Evolutionary conservation across 2,329 filamentous ascomycete species (phyloP), one percentile per base, ranked within the genome.

Genomic region (Fusarium sulawesiense): DNA sequence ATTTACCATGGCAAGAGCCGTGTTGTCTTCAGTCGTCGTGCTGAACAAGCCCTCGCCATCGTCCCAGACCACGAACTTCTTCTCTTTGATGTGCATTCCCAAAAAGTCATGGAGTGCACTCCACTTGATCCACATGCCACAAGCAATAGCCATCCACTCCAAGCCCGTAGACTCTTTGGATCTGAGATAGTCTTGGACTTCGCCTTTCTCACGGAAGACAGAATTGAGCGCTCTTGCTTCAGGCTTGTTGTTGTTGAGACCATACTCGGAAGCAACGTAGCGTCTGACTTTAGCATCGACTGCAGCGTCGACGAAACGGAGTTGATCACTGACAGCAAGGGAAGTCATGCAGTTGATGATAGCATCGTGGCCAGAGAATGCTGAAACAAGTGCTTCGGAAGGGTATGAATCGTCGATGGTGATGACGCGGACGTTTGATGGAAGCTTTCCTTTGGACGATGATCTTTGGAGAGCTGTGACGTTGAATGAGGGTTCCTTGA

Each of bases 111-210:
- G 57, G 1, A 34, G 21, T 2, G 60, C 57, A 34, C 60, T 62
- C 60, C 60, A 63, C 11, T 62, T 63, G 7, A 63, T 16, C 60
- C 60, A 63, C 60, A 63, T 63, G 0, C 60, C 60, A 13, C 60
- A 63, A 16, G 46, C 60, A 10, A 63, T 47, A 12, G 57, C 21
- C 60, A 63, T 63, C 60, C 60, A 63, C 12, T 63, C 57, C 2
- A 63, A 34, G 2, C 60, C 57, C 0, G 46, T 55, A 0, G 60
- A 55, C 9, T 55, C 57, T 12, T 63, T 62, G 4, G 41, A 63
- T 20, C 60, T 41, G 2, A 63, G 60, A 5, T 63, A 29, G 12
- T 63, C 60, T 20, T 62, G 60, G 6, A 63, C 30, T 14, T 62
- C 57, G 2, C 60, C 60, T 18, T 63, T 63, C 7, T 63, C 60